These are phyloP conservation scores for Ambrosiella beaveri DNA, from an alignment of 2,329 filamentous ascomycete genomes.

Conservation along the genomic window DNA sequence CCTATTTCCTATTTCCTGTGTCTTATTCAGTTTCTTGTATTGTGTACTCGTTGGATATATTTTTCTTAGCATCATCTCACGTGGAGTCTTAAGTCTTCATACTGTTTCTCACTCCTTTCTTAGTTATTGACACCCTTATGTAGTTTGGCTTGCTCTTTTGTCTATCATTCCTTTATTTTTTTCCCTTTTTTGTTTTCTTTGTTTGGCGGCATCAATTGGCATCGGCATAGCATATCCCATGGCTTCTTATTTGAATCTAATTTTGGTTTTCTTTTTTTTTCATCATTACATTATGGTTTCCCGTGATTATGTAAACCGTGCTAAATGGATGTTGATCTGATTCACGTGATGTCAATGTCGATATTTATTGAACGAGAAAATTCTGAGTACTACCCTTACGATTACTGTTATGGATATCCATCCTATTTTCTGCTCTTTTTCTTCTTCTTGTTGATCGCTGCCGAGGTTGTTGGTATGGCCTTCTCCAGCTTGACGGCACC, in stretches of 20 bases:
- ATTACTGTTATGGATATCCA: neutral
- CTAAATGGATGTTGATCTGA: too few species aligned
- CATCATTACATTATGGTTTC: neutral
- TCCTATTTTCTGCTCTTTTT: slow-evolving; percentile 29
- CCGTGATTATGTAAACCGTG: too few species aligned
- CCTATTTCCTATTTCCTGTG: slow-evolving; percentile 4
- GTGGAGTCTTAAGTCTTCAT: neutral
- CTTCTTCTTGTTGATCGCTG: slow-evolving; percentile 30
- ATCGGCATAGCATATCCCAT: slow-evolving; percentile 7
- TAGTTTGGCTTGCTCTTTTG: neutral
- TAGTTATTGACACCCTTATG: neutral
- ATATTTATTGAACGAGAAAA: neutral
- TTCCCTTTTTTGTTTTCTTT: slow-evolving; percentile 1
- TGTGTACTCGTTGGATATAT: neutral
- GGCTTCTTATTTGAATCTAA: slow-evolving; percentile 2
- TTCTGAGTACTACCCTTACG: neutral
- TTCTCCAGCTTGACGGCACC: slow-evolving; percentile 48
- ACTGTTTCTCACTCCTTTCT: neutral
- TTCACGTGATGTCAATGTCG: too few species aligned
- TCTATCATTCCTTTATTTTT: slow-evolving; percentile 1
- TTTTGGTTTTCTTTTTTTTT: neutral
- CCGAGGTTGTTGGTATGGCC: slow-evolving; percentile 20
- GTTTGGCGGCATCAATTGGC: slow-evolving; percentile 5
- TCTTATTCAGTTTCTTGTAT: slow-evolving; percentile 9
- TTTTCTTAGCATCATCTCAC: slow-evolving; percentile 4